A percentile compares a stretch with the other conserved stretches of the same genome.
Evolutionary conservation across 129 eudicot genomes (phyloP).

Genomic region (Centaurea solstitialis): DNA sequence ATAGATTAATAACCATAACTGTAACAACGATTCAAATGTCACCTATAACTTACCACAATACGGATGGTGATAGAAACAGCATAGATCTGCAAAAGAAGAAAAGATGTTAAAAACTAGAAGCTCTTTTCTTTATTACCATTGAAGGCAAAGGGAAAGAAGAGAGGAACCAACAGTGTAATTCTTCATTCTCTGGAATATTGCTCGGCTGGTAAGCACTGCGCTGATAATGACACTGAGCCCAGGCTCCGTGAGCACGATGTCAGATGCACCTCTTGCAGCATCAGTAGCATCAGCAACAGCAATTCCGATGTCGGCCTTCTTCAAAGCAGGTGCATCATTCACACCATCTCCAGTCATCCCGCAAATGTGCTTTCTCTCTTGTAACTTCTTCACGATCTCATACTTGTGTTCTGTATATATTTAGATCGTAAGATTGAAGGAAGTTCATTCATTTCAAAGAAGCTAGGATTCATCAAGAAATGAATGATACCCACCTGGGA

Average conservation of each 20-base stretch:
- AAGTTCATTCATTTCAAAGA: not conserved
- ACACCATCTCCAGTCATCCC: conserved; percentile 98
- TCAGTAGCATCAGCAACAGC: conserved; percentile 93
- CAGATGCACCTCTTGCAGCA: conserved; percentile 93
- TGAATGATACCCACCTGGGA: conserved; percentile 61
- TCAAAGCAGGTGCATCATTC: conserved; percentile 89
- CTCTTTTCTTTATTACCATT: not conserved
- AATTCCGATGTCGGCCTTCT: conserved; percentile 87
- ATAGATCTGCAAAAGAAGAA: conserved; percentile 61
- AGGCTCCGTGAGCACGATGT: conserved; percentile 83
- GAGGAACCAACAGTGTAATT: conserved; percentile 64
- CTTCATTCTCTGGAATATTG: conserved; percentile 93
- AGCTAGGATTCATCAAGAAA: not conserved
- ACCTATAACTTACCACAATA: conserved; percentile 86
- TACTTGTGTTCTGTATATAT: conserved; percentile 69
- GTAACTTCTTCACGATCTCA: conserved; percentile 84
- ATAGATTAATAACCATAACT: not conserved
- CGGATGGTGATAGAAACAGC: conserved; percentile 99
- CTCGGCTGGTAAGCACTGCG: conserved; percentile 87
- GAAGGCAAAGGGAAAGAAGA: not conserved
- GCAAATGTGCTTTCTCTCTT: conserved; percentile 84
- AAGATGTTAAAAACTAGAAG: not conserved
- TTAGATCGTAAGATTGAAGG: not conserved
- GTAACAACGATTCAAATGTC: not conserved
- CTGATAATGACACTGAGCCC: conserved; percentile 89